phyloP scores from a whole-genome alignment of 116 monocot genomes.

The Thalassia testudinum region DNA sequence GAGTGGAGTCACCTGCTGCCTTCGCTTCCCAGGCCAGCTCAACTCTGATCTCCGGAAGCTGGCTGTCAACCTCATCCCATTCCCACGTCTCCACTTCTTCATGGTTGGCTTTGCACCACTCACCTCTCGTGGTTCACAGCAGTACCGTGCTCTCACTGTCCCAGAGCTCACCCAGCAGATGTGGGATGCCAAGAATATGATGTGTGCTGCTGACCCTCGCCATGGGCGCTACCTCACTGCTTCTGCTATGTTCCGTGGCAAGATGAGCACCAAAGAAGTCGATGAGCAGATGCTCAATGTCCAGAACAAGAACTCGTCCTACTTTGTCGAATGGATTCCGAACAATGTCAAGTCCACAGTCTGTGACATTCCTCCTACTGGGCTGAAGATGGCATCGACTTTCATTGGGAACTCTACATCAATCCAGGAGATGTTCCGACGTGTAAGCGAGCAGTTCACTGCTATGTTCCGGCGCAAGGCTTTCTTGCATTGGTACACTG shows the following conservation, averaged over 20 bases:
- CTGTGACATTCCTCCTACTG: no score
- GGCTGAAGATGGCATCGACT: no score
- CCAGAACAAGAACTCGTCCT: no score
- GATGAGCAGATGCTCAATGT: no score
- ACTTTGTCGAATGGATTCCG: no score
- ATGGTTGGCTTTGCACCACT: conserved; percentile 48
- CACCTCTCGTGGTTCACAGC: conserved; percentile 40
- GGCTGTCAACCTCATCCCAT: conserved; percentile 49
- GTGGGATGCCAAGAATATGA: conserved; percentile 69
- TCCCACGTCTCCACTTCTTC: conserved; percentile 55
- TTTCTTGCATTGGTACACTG: conserved; percentile 68
- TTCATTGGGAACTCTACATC: no score
- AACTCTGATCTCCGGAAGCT: conserved; percentile 31
- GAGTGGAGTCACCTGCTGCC: conserved; percentile 48
- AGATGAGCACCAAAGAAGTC: no score
- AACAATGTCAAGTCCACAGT: no score
- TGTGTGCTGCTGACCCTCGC: conserved; percentile 49
- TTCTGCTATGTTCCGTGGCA: conserved; percentile 81
- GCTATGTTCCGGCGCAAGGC: conserved; percentile 69
- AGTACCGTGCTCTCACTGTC: conserved; percentile 43
- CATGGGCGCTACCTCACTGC: conserved; percentile 56
- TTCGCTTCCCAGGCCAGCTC: conserved; percentile 45
- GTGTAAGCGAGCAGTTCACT: conserved; percentile 66
- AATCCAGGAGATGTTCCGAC: no score
- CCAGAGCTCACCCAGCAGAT: conserved; percentile 66